phyloP scores from a whole-genome alignment of 192 early-diverging fungal genomes.

The Ambispora gerdemannii region DNA sequence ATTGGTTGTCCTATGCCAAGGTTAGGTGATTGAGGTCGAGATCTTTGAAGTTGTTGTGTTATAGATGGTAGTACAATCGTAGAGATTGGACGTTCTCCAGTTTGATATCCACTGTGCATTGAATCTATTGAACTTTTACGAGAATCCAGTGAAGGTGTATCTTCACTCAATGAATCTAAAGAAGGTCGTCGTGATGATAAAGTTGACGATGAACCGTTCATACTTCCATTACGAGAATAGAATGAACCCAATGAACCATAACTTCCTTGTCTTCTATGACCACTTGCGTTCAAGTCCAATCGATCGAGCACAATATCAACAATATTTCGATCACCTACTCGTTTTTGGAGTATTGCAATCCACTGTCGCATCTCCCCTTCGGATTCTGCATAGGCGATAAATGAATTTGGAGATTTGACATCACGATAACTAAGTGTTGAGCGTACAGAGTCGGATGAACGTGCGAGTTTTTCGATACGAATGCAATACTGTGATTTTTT shows the following conservation, averaged over 20 bases:
- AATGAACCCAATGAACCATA: constrained; percentile 22
- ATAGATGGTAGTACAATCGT: neutral
- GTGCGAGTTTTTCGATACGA: constrained; percentile 19
- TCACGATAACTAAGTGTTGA: constrained; percentile 16
- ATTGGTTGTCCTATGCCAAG: constrained; percentile 27
- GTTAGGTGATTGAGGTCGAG: neutral
- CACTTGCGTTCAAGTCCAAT: constrained; percentile 4
- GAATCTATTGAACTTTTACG: constrained; percentile 31
- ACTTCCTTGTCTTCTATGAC: constrained; percentile 24
- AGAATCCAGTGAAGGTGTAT: constrained; percentile 27
- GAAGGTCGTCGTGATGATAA: constrained; percentile 28
- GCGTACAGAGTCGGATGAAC: constrained; percentile 17
- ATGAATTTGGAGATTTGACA: constrained; percentile 7
- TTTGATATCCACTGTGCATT: constrained; percentile 9
- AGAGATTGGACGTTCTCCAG: neutral
- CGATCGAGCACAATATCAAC: constrained; percentile 32
- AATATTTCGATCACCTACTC: constrained; percentile 25
- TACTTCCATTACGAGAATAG: constrained; percentile 20
- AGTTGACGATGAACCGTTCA: neutral
- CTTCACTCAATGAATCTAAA: constrained; percentile 24
- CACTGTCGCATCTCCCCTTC: constrained; percentile 28
- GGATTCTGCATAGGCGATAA: constrained; percentile 23
- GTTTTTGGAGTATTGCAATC: constrained; percentile 20
- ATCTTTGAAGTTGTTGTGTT: neutral
- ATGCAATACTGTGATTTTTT: constrained; percentile 31